Percentiles rank a stretch among this genome's conserved stretches.
Evolutionary conservation across 169 alveolate genomes (phyloP).

Genomic region (Cryptosporidium ubiquitum): DNA sequence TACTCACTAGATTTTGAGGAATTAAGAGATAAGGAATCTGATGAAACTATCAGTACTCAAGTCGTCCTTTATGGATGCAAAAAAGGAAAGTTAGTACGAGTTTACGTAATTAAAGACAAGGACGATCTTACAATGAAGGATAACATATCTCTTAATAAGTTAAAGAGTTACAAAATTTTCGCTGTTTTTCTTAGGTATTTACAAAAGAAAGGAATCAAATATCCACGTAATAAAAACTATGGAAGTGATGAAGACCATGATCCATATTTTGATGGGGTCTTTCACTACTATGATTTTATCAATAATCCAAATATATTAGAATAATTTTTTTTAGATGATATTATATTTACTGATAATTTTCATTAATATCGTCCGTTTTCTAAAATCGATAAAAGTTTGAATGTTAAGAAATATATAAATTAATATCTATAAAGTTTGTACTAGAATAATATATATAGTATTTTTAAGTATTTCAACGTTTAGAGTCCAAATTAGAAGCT

Average conservation of each 20-base stretch:
- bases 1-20: slow-evolving; percentile 64
- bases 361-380: background rate
- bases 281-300: slow-evolving; percentile 56
- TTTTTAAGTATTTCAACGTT: slow-evolving; percentile 19
- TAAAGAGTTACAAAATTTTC: slow-evolving; percentile 45
- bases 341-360: background rate
- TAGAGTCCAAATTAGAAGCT: slow-evolving; percentile 65
- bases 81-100: slow-evolving; percentile 49
- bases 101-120: slow-evolving; percentile 64
- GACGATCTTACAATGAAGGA: slow-evolving; percentile 52
- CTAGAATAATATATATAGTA: slow-evolving; percentile 7
- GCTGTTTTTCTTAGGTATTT: slow-evolving; percentile 65
- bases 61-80: slow-evolving; percentile 63
- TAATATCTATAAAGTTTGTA: slow-evolving; percentile 6
- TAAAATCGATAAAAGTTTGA: background rate
- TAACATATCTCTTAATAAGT: slow-evolving; percentile 33
- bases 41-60: slow-evolving; percentile 44
- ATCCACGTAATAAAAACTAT: slow-evolving; percentile 17
- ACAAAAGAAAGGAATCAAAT: slow-evolving; percentile 60
- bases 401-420: slow-evolving; percentile 15
- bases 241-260: slow-evolving; percentile 15
- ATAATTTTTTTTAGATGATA: background rate
- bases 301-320: slow-evolving; percentile 37
- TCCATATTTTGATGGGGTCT: slow-evolving; percentile 62
- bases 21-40: slow-evolving; percentile 50